phyloP scores from a whole-genome alignment of 352 stramenopile genomes.

The Pythium scleroteichum region DNA sequence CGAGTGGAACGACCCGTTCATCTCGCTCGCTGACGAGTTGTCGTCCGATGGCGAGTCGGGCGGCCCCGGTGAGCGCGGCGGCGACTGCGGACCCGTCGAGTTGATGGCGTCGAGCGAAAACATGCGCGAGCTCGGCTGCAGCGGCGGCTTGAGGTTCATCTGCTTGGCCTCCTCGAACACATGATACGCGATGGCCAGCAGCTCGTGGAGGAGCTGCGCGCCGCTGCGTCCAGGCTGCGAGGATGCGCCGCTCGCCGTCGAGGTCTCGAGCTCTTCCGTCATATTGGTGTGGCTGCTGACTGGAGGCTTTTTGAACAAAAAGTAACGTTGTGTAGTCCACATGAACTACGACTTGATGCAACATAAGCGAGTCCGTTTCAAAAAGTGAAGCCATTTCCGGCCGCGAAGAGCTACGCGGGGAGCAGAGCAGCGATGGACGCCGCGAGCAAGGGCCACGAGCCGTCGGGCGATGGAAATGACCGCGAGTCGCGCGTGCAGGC shows the following conservation, averaged over 20 bases:
- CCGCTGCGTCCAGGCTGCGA: constrained; percentile 31
- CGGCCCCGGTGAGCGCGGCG: constrained; percentile 30
- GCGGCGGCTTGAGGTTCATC: constrained; percentile 82
- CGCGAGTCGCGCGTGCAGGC: constrained; percentile 63
- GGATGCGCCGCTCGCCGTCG: background rate
- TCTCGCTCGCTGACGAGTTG: constrained; percentile 30
- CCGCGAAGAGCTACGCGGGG: background rate
- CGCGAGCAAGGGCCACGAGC: constrained; percentile 37
- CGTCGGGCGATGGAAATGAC: constrained; percentile 42
- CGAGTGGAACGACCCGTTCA: constrained; percentile 45
- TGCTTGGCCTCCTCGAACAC: constrained; percentile 82
- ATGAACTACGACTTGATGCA: background rate
- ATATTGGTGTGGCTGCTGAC: constrained; percentile 3
- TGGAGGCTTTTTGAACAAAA: background rate
- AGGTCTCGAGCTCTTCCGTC: constrained; percentile 33
- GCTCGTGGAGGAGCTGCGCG: constrained; percentile 59
- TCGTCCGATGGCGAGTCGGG: constrained; percentile 53
- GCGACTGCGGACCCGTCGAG: constrained; percentile 23
- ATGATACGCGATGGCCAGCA: constrained; percentile 74
- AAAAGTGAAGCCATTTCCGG: constrained; percentile 20
- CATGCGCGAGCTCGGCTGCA: constrained; percentile 76
- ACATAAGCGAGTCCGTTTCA: constrained; percentile 25
- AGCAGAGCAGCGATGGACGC: constrained; percentile 27
- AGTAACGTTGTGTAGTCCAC: constrained; percentile 1
- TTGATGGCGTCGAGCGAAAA: constrained; percentile 58